These are phyloP conservation scores for Fusarium buxicola DNA, from an alignment of 2,329 filamentous ascomycete species.

Conservation along the genomic window DNA sequence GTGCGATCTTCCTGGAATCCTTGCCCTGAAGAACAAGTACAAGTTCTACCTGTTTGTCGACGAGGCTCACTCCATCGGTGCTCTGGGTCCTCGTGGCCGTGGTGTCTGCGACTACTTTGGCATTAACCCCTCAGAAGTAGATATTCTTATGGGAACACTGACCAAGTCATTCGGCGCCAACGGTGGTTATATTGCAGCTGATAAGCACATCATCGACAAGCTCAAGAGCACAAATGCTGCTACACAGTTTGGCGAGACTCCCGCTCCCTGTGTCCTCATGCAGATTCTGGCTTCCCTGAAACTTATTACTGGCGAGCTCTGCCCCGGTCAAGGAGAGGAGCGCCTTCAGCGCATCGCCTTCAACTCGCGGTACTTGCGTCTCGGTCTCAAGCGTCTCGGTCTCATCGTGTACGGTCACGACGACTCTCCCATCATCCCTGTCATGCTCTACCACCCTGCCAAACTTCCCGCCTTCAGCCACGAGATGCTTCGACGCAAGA, in stretches of 20 bases:
- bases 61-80: slow-evolving; percentile 95
- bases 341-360: slow-evolving; percentile 95
- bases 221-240: slow-evolving; percentile 87
- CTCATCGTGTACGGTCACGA: slow-evolving; percentile 98
- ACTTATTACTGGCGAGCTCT: slow-evolving; percentile 89
- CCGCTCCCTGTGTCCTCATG: slow-evolving; percentile 86
- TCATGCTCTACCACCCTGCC: slow-evolving; percentile 96
- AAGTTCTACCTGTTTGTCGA: slow-evolving; percentile 97
- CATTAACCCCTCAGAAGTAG: slow-evolving; percentile 86
- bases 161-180: slow-evolving; percentile 99
- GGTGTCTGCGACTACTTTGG: slow-evolving; percentile 98
- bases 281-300: slow-evolving; percentile 90
- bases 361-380: slow-evolving; percentile 97
- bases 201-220: slow-evolving; percentile 93
- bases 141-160: slow-evolving; percentile 97
- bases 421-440: slow-evolving; percentile 94
- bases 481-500: slow-evolving; percentile 98
- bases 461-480: slow-evolving; percentile 99
- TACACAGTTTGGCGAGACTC: slow-evolving; percentile 87
- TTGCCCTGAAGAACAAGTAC: slow-evolving; percentile 92
- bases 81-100: slow-evolving; percentile 86
- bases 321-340: slow-evolving; percentile 93
- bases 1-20: slow-evolving; percentile 92
- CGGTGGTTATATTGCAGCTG: slow-evolving; percentile 91
- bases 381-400: slow-evolving; percentile 95